Evolutionary conservation across 371 early-diverging fungal genomes (phyloP).

Genomic region (Vairimorpha necatrix): DNA sequence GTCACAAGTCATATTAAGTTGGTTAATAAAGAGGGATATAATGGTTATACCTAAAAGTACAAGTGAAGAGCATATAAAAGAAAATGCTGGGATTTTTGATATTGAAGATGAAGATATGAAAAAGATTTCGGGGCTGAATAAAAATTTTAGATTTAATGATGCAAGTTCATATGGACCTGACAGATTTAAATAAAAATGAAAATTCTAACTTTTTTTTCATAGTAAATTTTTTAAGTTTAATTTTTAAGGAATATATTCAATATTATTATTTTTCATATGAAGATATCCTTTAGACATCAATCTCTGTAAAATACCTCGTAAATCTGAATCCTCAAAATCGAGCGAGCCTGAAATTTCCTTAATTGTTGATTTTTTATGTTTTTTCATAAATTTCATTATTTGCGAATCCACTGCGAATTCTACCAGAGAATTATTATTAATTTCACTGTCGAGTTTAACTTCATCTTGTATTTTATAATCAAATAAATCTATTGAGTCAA

Average conservation of each 20-base stretch:
- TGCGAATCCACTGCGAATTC: background rate
- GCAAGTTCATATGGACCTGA: slow-evolving; percentile 2
- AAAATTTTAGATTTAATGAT: slow-evolving; percentile 27
- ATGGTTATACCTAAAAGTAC: slow-evolving; percentile 57
- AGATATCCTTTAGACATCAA: background rate
- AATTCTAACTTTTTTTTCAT: background rate
- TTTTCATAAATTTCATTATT: slow-evolving; percentile 1
- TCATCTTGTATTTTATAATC: background rate
- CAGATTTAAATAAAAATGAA: slow-evolving; percentile 37
- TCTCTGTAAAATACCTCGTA: background rate
- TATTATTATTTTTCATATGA: background rate
- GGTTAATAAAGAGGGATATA: slow-evolving; percentile 68
- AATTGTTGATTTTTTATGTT: too few relatives aligned
- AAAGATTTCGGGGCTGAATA: slow-evolving; percentile 21
- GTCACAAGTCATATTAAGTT: slow-evolving; percentile 71
- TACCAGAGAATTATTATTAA: background rate
- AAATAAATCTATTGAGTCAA: background rate
- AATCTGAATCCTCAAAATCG: background rate
- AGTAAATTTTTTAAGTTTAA: background rate
- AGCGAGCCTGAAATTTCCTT: too few relatives aligned
- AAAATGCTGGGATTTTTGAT: slow-evolving; percentile 51
- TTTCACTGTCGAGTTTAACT: background rate
- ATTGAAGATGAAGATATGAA: slow-evolving; percentile 35
- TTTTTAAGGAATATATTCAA: background rate
- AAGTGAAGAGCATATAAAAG: slow-evolving; percentile 41